phyloP scores from a whole-genome alignment of 164 flowering plant genomes.

The Macadamia integrifolia region DNA sequence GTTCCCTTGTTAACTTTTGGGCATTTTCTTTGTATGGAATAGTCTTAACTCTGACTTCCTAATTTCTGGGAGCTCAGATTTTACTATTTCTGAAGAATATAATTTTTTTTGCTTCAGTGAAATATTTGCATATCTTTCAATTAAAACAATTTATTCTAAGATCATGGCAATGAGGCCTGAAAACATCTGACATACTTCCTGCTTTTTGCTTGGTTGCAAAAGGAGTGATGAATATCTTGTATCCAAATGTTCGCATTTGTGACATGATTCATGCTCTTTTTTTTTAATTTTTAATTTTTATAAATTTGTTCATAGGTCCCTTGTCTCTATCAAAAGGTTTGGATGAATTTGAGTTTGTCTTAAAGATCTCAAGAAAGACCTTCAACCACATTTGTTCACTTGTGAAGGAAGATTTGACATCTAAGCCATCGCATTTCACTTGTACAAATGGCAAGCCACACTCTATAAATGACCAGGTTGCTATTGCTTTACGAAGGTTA shows the following conservation, averaged over 20 bases:
- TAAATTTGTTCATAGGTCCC: not conserved
- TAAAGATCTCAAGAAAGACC: constrained; percentile 52
- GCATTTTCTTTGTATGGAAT: not conserved
- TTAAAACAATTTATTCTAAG: not conserved
- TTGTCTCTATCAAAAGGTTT: not conserved
- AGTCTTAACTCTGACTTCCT: not conserved
- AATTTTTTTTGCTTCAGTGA: not conserved
- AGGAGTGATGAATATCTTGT: not conserved
- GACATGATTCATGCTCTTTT: not conserved
- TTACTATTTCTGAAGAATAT: not conserved
- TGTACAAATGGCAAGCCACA: constrained; percentile 44
- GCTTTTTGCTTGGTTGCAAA: not conserved
- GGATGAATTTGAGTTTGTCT: not conserved
- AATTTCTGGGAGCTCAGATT: not conserved
- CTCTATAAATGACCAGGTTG: constrained; percentile 62
- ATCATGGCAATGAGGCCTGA: not conserved
- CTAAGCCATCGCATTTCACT: constrained; percentile 36
- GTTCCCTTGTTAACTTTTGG: not conserved
- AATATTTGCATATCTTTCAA: not conserved
- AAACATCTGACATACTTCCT: not conserved
- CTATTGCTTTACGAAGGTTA: constrained; percentile 71
- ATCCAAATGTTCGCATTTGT: not conserved
- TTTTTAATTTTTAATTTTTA: not conserved
- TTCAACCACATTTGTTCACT: constrained; percentile 76
- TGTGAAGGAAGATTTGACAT: constrained; percentile 57